phyloP scores from a whole-genome alignment of 768 basidiomycete genomes.

The Omphalotus guepiniiformis region DNA sequence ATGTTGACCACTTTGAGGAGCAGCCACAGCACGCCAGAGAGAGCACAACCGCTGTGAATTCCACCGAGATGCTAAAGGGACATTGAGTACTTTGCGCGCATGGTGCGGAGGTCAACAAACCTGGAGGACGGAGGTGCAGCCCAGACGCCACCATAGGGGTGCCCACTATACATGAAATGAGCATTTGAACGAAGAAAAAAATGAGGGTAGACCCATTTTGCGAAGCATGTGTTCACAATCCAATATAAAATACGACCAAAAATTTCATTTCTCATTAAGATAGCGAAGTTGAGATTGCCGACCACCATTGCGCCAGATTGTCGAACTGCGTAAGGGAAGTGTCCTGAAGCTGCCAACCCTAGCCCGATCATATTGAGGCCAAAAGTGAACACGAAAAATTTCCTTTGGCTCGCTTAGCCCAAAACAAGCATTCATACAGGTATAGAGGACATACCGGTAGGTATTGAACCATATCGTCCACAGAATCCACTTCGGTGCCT shows the following conservation, averaged over 20 bases:
- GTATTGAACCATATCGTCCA: slow-evolving; percentile 70
- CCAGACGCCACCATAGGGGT: slow-evolving; percentile 66
- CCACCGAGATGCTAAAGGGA: slow-evolving; percentile 64
- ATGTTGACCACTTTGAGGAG: slow-evolving; percentile 57
- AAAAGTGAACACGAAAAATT: slow-evolving; percentile 64
- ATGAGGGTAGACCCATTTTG: slow-evolving; percentile 43
- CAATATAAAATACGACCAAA: slow-evolving; percentile 68
- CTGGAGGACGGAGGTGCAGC: slow-evolving; percentile 70
- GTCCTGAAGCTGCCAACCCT: slow-evolving; percentile 56
- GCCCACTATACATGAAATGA: slow-evolving; percentile 47
- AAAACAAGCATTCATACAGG: neutral
- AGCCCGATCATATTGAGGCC: slow-evolving; percentile 60
- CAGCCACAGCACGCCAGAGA: slow-evolving; percentile 69
- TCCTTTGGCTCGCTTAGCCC: slow-evolving; percentile 33
- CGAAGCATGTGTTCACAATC: slow-evolving; percentile 64
- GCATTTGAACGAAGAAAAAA: neutral
- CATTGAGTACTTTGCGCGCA: slow-evolving; percentile 10
- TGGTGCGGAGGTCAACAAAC: slow-evolving; percentile 22
- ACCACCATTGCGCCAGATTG: slow-evolving; percentile 66
- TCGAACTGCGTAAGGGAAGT: slow-evolving; percentile 57
- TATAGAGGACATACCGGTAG: slow-evolving; percentile 44
- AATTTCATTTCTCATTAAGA: slow-evolving; percentile 74
- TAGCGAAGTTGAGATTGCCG: slow-evolving; percentile 67
- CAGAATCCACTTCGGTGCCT: slow-evolving; percentile 54
- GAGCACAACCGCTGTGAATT: slow-evolving; percentile 72